Evolutionary conservation across 805 yeast species (phyloP).

Genomic region (Teunomyces barrocoloradensis): DNA sequence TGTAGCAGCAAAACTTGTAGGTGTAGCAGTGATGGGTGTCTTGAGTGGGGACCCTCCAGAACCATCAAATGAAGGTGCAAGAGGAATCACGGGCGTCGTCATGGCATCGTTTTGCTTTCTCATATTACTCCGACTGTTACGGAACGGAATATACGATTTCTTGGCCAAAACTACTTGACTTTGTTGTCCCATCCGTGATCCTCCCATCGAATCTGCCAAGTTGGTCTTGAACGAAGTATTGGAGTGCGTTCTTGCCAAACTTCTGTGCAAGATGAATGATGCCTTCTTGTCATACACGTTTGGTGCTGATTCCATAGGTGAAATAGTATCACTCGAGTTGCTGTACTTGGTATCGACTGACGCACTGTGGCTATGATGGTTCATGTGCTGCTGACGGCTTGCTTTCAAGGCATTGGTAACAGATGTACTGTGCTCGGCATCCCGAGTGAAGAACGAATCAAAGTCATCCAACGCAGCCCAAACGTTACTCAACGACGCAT

Average conservation of each 20-base stretch:
- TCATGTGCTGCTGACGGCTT: not conserved
- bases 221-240: slow-evolving; percentile 75
- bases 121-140: slow-evolving; percentile 26
- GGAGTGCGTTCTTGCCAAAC: slow-evolving; percentile 71
- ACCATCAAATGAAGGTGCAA: slow-evolving; percentile 20
- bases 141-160: slow-evolving; percentile 42
- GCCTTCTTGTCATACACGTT: slow-evolving; percentile 78
- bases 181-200: slow-evolving; percentile 14
- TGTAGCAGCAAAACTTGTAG: slow-evolving; percentile 5
- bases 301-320: slow-evolving; percentile 69
- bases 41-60: slow-evolving; percentile 3
- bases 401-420: slow-evolving; percentile 23
- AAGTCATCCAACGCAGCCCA: slow-evolving; percentile 89
- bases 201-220: slow-evolving; percentile 61
- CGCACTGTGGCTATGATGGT: slow-evolving; percentile 44
- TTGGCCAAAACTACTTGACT: slow-evolving; percentile 16
- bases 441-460: slow-evolving; percentile 83
- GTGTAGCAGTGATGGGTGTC: slow-evolving; percentile 11
- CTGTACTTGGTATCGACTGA: slow-evolving; percentile 65
- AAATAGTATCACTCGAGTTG: slow-evolving; percentile 38
- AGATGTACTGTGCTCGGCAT: slow-evolving; percentile 23
- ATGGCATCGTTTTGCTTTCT: slow-evolving; percentile 8
- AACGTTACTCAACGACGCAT: slow-evolving; percentile 81
- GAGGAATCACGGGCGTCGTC: slow-evolving; percentile 22
- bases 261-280: slow-evolving; percentile 67